phyloP scores from a whole-genome alignment of 2,329 filamentous ascomycete species.

The Ophioceras dolichostomum region DNA sequence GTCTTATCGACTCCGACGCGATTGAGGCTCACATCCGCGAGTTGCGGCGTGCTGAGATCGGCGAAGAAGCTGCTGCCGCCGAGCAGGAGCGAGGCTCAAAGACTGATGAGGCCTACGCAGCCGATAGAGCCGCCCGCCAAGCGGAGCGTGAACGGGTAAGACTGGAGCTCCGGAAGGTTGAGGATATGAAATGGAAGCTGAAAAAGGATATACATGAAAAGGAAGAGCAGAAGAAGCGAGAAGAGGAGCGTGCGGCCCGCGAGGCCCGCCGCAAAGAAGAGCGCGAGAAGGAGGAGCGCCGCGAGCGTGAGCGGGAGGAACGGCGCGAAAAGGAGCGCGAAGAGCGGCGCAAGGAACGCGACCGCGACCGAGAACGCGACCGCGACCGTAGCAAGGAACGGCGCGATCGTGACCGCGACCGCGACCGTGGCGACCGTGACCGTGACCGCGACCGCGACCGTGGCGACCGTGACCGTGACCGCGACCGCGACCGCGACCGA shows the following conservation, averaged over 20 bases:
- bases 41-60: conserved; percentile 55
- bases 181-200: conserved; percentile 48
- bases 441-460: conserved; percentile 30
- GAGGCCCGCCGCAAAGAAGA: conserved; percentile 21
- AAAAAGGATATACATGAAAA: conserved; percentile 42
- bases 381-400: conserved; percentile 10
- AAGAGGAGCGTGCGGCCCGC: conserved; percentile 18
- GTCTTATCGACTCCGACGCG: conserved; percentile 53
- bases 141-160: conserved; percentile 49
- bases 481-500: conserved; percentile 19
- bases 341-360: conserved; percentile 25
- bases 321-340: conserved; percentile 28
- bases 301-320: conserved; percentile 29
- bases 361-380: conserved; percentile 17
- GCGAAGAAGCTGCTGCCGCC: conserved; percentile 52
- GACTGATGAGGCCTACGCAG: conserved; percentile 61
- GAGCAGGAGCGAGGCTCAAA: conserved; percentile 56
- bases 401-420: conserved; percentile 21
- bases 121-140: conserved; percentile 49
- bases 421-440: conserved; percentile 39
- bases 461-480: conserved; percentile 23
- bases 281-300: conserved; percentile 21
- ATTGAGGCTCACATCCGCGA: conserved; percentile 61
- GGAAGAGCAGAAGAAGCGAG: conserved; percentile 21
- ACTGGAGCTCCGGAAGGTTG: conserved; percentile 45